Conservation (phyloP, 306 rosid species). For the Castanea crenata region DNA sequence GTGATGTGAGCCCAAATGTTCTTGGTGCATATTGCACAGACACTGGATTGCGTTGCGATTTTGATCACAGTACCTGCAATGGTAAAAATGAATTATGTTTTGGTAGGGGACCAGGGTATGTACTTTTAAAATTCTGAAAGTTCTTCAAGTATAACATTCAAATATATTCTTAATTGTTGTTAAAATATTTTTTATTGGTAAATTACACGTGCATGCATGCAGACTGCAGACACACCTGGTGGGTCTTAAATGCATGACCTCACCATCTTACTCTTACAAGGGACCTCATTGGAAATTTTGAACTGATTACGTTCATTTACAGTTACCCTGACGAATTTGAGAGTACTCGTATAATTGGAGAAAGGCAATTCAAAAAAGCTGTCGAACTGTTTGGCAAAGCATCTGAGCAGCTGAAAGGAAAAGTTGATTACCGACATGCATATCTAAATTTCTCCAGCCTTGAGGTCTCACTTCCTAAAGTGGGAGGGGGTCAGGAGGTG, state of each 20-base stretch:
- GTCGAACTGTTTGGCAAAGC: constrained; percentile 69
- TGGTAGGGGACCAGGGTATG: constrained; percentile 90
- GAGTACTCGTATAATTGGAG: constrained; percentile 88
- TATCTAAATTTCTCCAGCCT: constrained; percentile 74
- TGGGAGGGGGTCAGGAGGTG: constrained; percentile 50
- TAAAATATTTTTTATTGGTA: too few species aligned
- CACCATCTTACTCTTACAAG: too few species aligned
- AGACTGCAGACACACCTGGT: too few species aligned
- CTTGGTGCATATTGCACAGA: constrained; percentile 79
- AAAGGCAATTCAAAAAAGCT: constrained; percentile 81
- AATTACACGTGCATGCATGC: too few species aligned
- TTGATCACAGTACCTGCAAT: constrained; percentile 90
- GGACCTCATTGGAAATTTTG: background rate
- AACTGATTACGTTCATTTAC: constrained; percentile 7
- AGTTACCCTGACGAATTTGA: constrained; percentile 95
- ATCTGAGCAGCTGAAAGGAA: constrained; percentile 65
- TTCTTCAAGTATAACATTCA: background rate
- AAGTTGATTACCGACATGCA: constrained; percentile 71
- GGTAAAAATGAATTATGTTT: constrained; percentile 86
- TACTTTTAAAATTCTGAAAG: background rate
- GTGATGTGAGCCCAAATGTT: constrained; percentile 97
- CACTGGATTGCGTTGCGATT: constrained; percentile 88
- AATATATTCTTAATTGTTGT: background rate
- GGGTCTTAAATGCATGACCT: too few species aligned
- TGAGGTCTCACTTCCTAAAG: constrained; percentile 54